Evolutionary conservation across 108 stramenopile genomes (phyloP), one percentile per base, ranked within the genome.

Genomic region (Nitzschia sp.): DNA sequence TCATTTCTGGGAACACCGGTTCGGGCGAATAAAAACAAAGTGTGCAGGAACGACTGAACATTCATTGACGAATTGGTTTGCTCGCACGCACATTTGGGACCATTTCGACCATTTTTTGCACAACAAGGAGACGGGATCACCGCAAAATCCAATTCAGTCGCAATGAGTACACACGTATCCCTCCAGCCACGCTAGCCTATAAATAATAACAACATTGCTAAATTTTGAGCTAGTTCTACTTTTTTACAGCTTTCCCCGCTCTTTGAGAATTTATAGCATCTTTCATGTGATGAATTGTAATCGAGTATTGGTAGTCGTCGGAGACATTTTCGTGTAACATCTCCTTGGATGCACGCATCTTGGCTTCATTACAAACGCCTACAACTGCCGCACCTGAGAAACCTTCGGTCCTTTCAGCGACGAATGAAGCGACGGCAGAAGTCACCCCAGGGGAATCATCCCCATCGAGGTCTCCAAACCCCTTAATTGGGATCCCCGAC

Each of bases 31-130:
- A 17, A 66, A 53, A 29, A 93, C 88, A 11, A 22, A 74, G 8
- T 88, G 87, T 69, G 92, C 92, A 2, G 92, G 92, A 21, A 90
- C 92, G 1, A 63, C 84, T 1, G 88, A 93, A 60, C 92, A 93
- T 63, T 82, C 88, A 13, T 66, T 89, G 55, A 86, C 80, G 5
- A 88, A 90, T 66, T 87, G 76, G 77, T 81, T 73, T 60, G 84
- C 83, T 3, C 75, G 75, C 35, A 50, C 50, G 17, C 63, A 73
- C 26, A 93, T 93, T 68, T 90, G 87, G 88, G 72, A 79, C 1
- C 92, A 93, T 76, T 93, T 93, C 73, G 92, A 93, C 73, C 3
- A 67, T 25, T 68, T 45, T 53, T 30, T 63, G 26, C 29, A 38
- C 21, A 41, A 6, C 21, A 8, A 23, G 5, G n/a, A n/a, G n/a